Base-by-base conservation (phyloP, 129 eudicot genomes). In the Deinandra increscens region DNA sequence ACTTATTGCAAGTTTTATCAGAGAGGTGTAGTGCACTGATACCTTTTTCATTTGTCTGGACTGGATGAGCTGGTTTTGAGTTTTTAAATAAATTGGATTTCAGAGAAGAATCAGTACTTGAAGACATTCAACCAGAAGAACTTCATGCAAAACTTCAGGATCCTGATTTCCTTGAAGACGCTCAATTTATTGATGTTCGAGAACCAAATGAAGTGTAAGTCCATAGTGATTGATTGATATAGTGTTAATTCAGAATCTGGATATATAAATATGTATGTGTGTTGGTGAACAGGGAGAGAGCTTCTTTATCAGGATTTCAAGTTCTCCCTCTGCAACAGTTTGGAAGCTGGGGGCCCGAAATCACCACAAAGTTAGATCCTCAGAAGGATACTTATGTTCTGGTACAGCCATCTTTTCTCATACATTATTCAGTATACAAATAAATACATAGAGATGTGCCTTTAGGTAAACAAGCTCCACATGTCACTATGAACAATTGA, bases 191-290 rank as follows among this genome's bases (percentile, higher is more conserved):
- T 80, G 97, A 94, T 80, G 97, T 94, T 58, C 83, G 99, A 82
- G 97, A 94, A 79, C 96, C 96, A 49, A 85, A 85, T 37, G 99
- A 94, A 89, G 93, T 94, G 99, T 94, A 87, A 69, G 96, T 68
- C 71, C 48, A 42, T 60, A 33, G 42, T 70, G 17, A 23, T 15
- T 1, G 1, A 0, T 45, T n/a, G 53, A 13, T n/a, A 46, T 14
- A 13, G 15, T 46, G 19, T n/a, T 36, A 36, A 36, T 36, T 26
- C 31, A 26, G 31, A 26, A 26, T 26, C 31, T 36, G 39, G 7
- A 36, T 36, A 6, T 36, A 36, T n/a, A n/a, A n/a, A n/a, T n/a
- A n/a, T n/a, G n/a, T n/a, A n/a, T n/a, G n/a, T n/a, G n/a, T n/a
- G n/a, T n/a, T n/a, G n/a, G n/a, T n/a, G 73, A 67, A 72, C 83